Conservation (phyloP, 495 filamentous ascomycete species). For the Neurospora sp. region DNA sequence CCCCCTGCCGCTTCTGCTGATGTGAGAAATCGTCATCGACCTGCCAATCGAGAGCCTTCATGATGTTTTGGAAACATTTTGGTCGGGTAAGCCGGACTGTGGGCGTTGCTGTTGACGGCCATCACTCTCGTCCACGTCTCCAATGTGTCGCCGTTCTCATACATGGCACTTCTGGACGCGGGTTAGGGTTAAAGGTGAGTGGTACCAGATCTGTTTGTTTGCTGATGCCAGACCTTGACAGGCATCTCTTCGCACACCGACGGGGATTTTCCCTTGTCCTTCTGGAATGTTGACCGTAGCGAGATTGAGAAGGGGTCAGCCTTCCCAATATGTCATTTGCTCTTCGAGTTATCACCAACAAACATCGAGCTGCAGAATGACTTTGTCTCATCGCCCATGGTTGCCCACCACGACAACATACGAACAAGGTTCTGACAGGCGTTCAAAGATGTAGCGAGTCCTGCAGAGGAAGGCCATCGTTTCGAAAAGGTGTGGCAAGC, state of each 20-base stretch:
- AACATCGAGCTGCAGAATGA: background rate
- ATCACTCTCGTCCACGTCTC: background rate
- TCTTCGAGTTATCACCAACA: background rate
- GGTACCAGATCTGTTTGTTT: background rate
- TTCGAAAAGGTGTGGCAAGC: background rate
- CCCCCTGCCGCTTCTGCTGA: background rate
- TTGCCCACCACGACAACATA: background rate
- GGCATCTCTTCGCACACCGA: background rate
- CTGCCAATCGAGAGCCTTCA: background rate
- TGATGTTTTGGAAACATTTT: background rate
- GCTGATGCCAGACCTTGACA: background rate
- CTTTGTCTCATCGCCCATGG: background rate
- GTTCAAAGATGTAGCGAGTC: background rate
- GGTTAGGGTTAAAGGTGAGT: background rate
- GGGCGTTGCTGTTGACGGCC: background rate
- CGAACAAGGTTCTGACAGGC: background rate
- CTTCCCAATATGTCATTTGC: background rate
- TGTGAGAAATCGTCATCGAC: background rate
- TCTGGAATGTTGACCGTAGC: background rate
- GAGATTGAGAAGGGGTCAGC: background rate
- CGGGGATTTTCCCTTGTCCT: background rate
- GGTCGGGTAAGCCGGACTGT: background rate
- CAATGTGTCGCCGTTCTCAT: background rate
- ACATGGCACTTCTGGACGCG: background rate
- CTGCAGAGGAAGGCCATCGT: background rate